Evolutionary conservation across 352 stramenopile genomes (phyloP).

Genomic region (Phytopythium boreale): DNA sequence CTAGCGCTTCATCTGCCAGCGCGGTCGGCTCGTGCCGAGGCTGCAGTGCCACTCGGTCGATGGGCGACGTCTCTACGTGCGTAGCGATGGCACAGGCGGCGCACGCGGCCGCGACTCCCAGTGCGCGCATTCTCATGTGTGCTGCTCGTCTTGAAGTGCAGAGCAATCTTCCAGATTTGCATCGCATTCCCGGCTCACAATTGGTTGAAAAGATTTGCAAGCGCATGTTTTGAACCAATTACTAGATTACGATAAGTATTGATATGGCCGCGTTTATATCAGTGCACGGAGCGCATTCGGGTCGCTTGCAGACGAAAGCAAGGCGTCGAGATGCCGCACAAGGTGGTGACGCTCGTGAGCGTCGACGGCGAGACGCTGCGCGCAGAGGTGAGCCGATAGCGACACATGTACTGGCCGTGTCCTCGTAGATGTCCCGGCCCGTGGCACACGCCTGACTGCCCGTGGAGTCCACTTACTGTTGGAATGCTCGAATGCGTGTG

Average conservation of each 20-base stretch:
- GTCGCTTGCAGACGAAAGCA: background rate
- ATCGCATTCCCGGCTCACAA: background rate
- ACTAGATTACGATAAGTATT: background rate
- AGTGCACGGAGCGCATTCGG: background rate
- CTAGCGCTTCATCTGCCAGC: background rate
- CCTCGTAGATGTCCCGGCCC: background rate
- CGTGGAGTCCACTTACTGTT: background rate
- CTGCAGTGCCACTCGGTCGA: background rate
- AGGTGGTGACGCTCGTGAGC: conserved; percentile 28
- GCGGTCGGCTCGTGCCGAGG: background rate
- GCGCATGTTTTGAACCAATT: background rate
- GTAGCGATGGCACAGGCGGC: background rate
- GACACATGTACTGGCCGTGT: too few species aligned
- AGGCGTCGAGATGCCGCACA: background rate
- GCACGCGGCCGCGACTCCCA: background rate
- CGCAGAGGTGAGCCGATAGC: conserved; percentile 1
- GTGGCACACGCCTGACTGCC: background rate
- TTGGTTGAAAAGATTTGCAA: background rate
- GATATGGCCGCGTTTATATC: background rate
- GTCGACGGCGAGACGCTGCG: conserved; percentile 28
- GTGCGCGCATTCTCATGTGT: background rate
- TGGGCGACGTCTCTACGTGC: too few species aligned
- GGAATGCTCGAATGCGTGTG: background rate
- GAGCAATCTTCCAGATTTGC: background rate
- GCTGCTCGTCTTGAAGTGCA: background rate